Conservation (phyloP, 2,329 filamentous ascomycete species). For the Colletotrichum ledebouriae region DNA sequence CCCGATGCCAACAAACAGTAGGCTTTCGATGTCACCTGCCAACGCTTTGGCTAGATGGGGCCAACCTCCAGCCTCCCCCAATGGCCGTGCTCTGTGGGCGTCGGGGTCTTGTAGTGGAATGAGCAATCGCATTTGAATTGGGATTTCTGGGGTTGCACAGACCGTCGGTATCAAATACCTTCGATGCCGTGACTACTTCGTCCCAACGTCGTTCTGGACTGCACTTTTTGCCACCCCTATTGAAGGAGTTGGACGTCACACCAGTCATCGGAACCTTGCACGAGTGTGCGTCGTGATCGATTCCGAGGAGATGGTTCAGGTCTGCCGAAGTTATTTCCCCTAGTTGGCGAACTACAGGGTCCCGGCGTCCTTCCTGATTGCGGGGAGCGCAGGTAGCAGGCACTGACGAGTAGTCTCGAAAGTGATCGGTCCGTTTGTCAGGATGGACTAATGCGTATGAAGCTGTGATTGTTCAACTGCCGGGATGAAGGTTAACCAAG, state of each 20-base stretch:
- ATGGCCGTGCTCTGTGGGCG: conserved; percentile 20
- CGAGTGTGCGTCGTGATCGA: background rate
- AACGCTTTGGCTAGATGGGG: background rate
- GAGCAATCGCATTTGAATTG: background rate
- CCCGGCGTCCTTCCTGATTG: background rate
- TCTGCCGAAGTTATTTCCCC: conserved; percentile 1
- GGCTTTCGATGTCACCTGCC: conserved; percentile 28
- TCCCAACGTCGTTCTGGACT: conserved; percentile 1
- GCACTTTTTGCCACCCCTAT: background rate
- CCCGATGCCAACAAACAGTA: conserved; percentile 16
- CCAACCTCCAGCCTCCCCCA: background rate
- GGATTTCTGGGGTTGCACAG: background rate
- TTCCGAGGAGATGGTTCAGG: background rate
- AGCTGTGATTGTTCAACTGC: no score
- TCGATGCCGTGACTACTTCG: background rate
- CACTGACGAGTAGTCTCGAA: background rate
- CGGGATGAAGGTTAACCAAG: no score
- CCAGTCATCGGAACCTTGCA: background rate
- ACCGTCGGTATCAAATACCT: background rate
- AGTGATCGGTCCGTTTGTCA: no score
- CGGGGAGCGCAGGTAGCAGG: background rate
- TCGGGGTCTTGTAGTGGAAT: background rate
- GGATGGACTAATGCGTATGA: no score
- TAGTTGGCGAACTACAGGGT: conserved; percentile 1
- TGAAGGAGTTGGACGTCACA: background rate